Evolutionary conservation across 1,284 basidiomycete species (phyloP), one percentile per base, ranked within the genome.

Genomic region (Singerocomus rubriflavus): DNA sequence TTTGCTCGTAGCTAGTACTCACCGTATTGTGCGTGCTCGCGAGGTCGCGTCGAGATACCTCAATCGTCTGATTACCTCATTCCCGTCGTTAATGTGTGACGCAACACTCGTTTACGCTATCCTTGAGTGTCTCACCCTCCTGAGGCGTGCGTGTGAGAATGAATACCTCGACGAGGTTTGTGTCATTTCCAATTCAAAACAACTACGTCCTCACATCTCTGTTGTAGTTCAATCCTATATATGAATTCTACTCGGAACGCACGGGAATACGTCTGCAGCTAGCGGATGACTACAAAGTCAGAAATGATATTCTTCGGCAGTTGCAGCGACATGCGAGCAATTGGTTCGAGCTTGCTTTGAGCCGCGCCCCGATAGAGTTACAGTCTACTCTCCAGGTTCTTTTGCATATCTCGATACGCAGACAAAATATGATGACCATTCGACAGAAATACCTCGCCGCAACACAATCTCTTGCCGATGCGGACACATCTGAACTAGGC

Each of bases 1-100:
- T 32, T 77, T 99, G 31, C 78, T 98, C 32, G 76, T 94, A 6
- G 79, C 78, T 32, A 88, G 89, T 66, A 93, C 92, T 6, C 93
- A 98, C 68, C 82, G 92, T 13, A 82, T 93, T 49, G 73, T 80
- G 32, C 88, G 88, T 65, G 90, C 91, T 47, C 81, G 96, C 36
- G 85, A 89, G 34, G 78, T 92, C 21, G 91, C 96, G 1, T 80
- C 86, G 47, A 84, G 81, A 66, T 97, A 91, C 64, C 77, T 97
- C 26, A 84, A 94, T 69, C 82, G 85, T 35, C 75, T 99, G 40
- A 84, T 98, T 57, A 87, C 85, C n/a, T 91, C 90, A 1, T 97
- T 98, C 71, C 95, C 97, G 0, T 93, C 93, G 8, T 73, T 99
- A 53, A 88, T 98, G 79, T 98, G 95, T 69, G 89, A 96, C 65